Evolutionary conservation across 192 early-diverging fungal genomes (phyloP).

Genomic region (Phycomyces nitens): DNA sequence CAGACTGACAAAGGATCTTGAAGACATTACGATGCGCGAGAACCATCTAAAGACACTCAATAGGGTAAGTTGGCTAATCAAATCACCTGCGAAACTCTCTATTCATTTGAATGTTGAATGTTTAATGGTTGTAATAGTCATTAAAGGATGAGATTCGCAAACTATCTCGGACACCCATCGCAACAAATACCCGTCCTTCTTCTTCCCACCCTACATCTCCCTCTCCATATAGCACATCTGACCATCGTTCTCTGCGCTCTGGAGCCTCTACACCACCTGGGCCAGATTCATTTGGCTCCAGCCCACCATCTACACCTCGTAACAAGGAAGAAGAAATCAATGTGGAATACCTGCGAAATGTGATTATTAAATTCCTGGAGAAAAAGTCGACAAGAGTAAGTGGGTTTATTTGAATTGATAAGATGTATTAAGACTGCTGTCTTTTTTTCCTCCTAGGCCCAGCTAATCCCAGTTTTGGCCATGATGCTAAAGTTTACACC

Average conservation of each 20-base stretch:
- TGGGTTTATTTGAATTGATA: too few species aligned
- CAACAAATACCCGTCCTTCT: background rate
- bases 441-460: conserved; percentile 33
- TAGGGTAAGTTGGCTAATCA: conserved; percentile 56
- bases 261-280: background rate
- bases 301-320: background rate
- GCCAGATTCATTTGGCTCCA: background rate
- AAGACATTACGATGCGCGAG: conserved; percentile 67
- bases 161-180: conserved; percentile 40
- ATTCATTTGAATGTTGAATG: too few species aligned
- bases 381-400: conserved; percentile 65
- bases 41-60: conserved; percentile 65
- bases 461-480: conserved; percentile 63
- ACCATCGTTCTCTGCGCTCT: background rate
- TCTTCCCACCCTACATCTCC: background rate
- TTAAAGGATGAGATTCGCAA: conserved; percentile 79
- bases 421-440: background rate
- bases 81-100: too few species aligned
- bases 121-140: conserved; percentile 52
- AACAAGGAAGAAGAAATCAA: conserved; percentile 54
- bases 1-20: conserved; percentile 57
- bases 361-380: conserved; percentile 75
- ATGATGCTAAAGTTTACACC: conserved; percentile 67
- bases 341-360: conserved; percentile 71
- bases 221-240: background rate